phyloP scores from a whole-genome alignment of 78 protist genomes.

The Dictyostelium brefeldianum region DNA sequence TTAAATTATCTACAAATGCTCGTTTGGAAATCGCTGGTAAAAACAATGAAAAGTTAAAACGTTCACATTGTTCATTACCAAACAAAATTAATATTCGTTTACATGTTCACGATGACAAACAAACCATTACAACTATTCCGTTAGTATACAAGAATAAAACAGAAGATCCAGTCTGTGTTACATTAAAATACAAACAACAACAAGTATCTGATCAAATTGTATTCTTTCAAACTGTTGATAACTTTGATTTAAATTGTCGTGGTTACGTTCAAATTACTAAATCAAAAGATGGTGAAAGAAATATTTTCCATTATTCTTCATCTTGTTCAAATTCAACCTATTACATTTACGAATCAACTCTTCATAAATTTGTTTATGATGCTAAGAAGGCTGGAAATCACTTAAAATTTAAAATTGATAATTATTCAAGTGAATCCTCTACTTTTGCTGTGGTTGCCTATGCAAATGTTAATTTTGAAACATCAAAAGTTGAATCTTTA shows the following conservation, averaged over 20 bases:
- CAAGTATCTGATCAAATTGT: constrained; percentile 8
- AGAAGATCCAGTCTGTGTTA: constrained; percentile 29
- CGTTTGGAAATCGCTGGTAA: constrained; percentile 10
- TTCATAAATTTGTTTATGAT: constrained; percentile 5
- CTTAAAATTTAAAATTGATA: background rate
- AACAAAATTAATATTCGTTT: constrained; percentile 18
- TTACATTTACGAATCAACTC: background rate
- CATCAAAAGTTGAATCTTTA: background rate
- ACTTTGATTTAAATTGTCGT: background rate
- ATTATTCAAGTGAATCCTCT: background rate
- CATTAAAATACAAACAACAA: background rate
- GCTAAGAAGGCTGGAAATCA: constrained; percentile 24
- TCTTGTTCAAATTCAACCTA: background rate
- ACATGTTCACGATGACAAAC: background rate
- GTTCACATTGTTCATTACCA: constrained; percentile 32
- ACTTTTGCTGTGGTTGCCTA: background rate
- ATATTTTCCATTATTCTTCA: background rate
- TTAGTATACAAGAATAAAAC: constrained; percentile 47
- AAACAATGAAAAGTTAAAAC: background rate
- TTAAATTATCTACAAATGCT: constrained; percentile 36
- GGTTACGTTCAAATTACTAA: background rate
- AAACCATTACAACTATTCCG: constrained; percentile 41
- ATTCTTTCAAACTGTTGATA: constrained; percentile 64
- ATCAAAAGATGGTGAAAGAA: background rate
- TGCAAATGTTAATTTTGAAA: constrained; percentile 37